Conservation (phyloP, 2,329 filamentous ascomycete genomes). For the Clonostachys rhizophaga region DNA sequence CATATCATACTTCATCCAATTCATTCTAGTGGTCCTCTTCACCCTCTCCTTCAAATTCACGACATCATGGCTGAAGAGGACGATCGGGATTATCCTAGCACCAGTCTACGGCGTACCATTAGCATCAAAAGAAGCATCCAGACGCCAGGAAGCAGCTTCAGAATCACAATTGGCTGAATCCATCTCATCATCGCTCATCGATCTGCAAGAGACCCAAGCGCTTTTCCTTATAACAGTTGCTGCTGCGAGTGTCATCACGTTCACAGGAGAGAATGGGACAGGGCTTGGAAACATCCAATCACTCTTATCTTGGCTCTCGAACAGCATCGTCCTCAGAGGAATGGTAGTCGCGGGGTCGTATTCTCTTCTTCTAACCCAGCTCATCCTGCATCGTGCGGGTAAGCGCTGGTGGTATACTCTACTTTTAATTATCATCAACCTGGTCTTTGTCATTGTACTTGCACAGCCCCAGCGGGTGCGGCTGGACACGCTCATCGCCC, state of each 20-base stretch:
- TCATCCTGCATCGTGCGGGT: neutral
- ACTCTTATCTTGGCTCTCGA: neutral
- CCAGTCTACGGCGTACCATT: too few relatives aligned
- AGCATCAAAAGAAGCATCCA: too few relatives aligned
- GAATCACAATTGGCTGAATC: neutral
- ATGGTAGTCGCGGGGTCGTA: neutral
- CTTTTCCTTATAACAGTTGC: neutral
- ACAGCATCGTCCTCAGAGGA: neutral
- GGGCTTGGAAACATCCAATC: neutral
- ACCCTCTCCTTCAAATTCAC: neutral
- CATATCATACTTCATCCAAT: neutral
- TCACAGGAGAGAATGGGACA: neutral
- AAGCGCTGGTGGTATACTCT: neutral
- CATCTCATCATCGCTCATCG: neutral
- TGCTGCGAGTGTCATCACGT: neutral
- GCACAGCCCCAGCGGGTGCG: neutral
- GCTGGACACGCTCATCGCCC: neutral
- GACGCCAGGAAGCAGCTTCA: neutral
- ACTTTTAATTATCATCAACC: neutral
- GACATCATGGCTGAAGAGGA: neutral
- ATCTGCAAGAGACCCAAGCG: conserved; percentile 10
- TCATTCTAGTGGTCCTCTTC: neutral
- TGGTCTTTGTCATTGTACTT: neutral
- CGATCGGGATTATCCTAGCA: neutral
- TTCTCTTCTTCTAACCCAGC: neutral